Conservation (phyloP, 2,329 filamentous ascomycete genomes). For the Ophiostoma sp. region DNA sequence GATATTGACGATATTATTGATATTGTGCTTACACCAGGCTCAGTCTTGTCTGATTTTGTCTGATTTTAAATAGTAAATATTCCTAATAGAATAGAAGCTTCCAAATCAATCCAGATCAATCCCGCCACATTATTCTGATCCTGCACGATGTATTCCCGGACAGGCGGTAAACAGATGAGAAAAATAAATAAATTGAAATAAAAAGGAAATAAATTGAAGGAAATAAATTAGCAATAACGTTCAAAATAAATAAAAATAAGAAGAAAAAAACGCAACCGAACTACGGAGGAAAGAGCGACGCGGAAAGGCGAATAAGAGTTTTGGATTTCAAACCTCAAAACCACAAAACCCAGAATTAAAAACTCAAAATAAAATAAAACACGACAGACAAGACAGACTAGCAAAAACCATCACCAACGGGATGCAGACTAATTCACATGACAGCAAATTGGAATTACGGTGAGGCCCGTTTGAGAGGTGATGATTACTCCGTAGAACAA, state of each 20-base stretch:
- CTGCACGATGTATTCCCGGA: neutral
- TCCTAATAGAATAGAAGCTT: no score
- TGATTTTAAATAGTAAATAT: no score
- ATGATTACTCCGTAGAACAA: neutral
- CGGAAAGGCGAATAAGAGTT: neutral
- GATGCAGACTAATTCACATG: neutral
- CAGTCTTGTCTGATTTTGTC: no score
- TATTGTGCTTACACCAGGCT: no score
- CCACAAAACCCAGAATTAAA: neutral
- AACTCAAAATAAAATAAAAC: no score
- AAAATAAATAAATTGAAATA: neutral
- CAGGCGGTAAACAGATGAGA: neutral
- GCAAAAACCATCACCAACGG: neutral
- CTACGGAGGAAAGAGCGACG: neutral
- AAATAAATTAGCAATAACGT: neutral
- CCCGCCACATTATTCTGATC: neutral
- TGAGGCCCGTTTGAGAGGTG: neutral
- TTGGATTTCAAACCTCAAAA: neutral
- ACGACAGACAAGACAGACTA: neutral
- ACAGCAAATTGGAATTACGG: slow-evolving; percentile 15
- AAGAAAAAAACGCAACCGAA: neutral
- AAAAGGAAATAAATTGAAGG: neutral
- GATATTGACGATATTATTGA: neutral
- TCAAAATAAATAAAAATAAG: neutral
- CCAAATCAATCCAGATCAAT: neutral